phyloP scores from a whole-genome alignment of 306 rosid genomes.

The Trifolium subterraneum region DNA sequence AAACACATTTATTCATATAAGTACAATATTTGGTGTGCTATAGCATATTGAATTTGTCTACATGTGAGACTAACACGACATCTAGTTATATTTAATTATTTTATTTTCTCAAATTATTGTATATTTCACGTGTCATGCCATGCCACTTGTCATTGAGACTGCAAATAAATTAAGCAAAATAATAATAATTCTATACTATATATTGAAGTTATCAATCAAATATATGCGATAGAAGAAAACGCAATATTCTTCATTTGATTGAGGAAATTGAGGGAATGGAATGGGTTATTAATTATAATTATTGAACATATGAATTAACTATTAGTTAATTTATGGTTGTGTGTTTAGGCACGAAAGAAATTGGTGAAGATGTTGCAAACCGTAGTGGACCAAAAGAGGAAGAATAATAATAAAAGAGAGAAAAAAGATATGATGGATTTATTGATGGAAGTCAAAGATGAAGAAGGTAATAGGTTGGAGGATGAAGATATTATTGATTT shows the following conservation, averaged over 20 bases:
- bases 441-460: slow-evolving; percentile 70
- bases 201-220: neutral
- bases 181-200: neutral
- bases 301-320: neutral
- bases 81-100: too few species aligned
- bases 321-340: neutral
- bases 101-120: too few species aligned
- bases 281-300: neutral
- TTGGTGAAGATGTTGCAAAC: slow-evolving; percentile 56
- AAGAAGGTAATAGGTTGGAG: slow-evolving; percentile 57
- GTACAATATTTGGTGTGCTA: neutral
- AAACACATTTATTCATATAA: neutral
- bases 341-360: slow-evolving; percentile 67
- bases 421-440: slow-evolving; percentile 62
- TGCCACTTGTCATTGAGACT: neutral
- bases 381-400: slow-evolving; percentile 52
- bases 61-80: too few species aligned
- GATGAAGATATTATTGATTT: slow-evolving; percentile 75
- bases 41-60: too few species aligned
- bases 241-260: neutral
- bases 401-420: neutral
- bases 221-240: neutral
- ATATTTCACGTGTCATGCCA: too few species aligned
- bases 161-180: neutral
- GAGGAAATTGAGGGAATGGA: slow-evolving; percentile 11